Base-by-base conservation (phyloP, 176 grass and related monocot genomes). In the Puya raimondii region DNA sequence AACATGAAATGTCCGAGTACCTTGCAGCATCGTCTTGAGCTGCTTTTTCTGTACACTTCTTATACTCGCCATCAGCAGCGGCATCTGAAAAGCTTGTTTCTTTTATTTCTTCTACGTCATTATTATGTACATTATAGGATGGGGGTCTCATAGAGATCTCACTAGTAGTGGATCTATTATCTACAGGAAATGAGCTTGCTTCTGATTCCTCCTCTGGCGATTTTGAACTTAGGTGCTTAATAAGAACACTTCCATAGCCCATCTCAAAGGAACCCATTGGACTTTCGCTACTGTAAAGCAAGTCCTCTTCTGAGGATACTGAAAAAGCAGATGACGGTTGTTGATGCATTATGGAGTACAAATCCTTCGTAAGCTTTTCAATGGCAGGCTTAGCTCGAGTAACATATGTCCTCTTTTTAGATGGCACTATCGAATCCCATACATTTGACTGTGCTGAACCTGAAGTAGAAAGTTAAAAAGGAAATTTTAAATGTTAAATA, bases 201-300 rank as follows among this genome's bases (percentile, higher is more conserved):
- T 96, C 88, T 70, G 88, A 96, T 83, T 96, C 93, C 80, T 87
- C 86, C 74, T 96, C 92, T 47, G 76, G 68, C 50, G 73, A 82
- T 78, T 85, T 96, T 25, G 73, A 91, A 80, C 87, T 87, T 16
- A 85, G 76, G 53, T 83, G 79, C 70, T 79, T 86, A 70, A 97
- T 86, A 56, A 97, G 84, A 64, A 92, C 68, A 57, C 86, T 89
- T 80, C 93, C 93, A 79, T 88, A 97, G 6, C 93, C 86, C 53
- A 92, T 92, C 79, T 97, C 89, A 66, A 89, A 82, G 11, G 89
- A 97, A 50, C 78, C 89, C 15, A 79, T 63, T 56, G 81, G 87
- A 76, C 79, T 92, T 81, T 82, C 84, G 29, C 54, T 81, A 70
- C 84, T 75, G 63, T 90, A 97, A 73, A 97, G 69, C 20, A 97